These are phyloP conservation scores for Suhomyces sp. DNA, from an alignment of 805 yeast species.

Conservation along the genomic window DNA sequence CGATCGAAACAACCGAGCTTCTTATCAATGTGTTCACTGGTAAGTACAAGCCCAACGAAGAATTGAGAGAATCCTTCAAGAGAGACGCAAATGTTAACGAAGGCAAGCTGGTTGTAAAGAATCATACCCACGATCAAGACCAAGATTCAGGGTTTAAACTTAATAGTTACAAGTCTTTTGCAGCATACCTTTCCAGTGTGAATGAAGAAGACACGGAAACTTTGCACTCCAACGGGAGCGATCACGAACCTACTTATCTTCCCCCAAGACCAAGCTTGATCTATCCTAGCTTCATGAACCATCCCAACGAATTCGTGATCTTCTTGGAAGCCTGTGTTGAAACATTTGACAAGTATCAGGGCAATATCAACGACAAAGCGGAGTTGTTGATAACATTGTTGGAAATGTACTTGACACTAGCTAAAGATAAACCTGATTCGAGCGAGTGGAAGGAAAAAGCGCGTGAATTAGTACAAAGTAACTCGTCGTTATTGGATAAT, in stretches of 20 bases:
- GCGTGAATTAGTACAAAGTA: conserved; percentile 42
- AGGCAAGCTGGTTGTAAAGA: conserved; percentile 6
- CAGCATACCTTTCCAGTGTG: conserved; percentile 25
- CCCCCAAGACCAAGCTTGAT: conserved; percentile 90
- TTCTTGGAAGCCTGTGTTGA: conserved; percentile 89
- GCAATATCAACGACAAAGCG: conserved; percentile 62
- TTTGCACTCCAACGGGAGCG: conserved; percentile 4
- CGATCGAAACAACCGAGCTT: conserved; percentile 78
- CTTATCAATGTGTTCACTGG: conserved; percentile 90
- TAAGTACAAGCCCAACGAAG: conserved; percentile 51
- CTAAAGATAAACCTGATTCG: conserved; percentile 22
- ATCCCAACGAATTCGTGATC: conserved; percentile 84
- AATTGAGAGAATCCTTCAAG: conserved; percentile 3
- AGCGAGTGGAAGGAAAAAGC: conserved; percentile 70
- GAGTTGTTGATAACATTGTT: conserved; percentile 75
- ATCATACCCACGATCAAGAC: conserved; percentile 4
- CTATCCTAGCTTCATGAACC: conserved; percentile 81
- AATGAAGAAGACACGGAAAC: neutral
- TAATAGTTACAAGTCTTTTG: conserved; percentile 32
- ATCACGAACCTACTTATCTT: conserved; percentile 64
- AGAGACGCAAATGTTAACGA: conserved; percentile 7
- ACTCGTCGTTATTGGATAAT: conserved; percentile 52
- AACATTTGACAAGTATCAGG: conserved; percentile 73
- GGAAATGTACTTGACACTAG: conserved; percentile 72
- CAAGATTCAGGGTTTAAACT: conserved; percentile 16